These are phyloP conservation scores for Pichia nanzhaoensis DNA, from an alignment of 805 yeast genomes.

Conservation along the genomic window DNA sequence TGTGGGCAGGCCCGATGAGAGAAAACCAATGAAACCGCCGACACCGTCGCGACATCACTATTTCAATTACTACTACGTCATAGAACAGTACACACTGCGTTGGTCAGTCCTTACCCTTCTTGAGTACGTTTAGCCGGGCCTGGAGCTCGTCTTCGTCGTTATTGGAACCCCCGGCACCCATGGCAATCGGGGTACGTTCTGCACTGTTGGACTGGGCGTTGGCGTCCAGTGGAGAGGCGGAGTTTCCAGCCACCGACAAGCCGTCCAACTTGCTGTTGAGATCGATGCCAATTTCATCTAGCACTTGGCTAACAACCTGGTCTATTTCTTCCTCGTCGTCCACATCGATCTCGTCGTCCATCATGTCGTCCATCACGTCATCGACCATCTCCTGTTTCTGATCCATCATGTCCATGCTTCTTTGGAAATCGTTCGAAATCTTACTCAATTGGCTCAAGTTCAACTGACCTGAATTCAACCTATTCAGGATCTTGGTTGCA, in stretches of 20 bases:
- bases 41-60: too few species aligned
- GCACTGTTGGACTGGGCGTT: neutral
- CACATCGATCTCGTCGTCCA: constrained; percentile 82
- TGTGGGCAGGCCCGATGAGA: too few species aligned
- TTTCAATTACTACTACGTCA: neutral
- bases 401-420: constrained; percentile 93
- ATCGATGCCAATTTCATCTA: constrained; percentile 95
- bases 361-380: constrained; percentile 93
- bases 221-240: neutral
- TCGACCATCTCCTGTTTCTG: constrained; percentile 99
- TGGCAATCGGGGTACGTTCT: constrained; percentile 17
- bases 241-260: neutral
- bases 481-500: constrained; percentile 76
- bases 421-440: constrained; percentile 93
- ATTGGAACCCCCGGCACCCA: constrained; percentile 25
- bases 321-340: constrained; percentile 83
- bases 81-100: neutral
- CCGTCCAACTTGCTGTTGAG: constrained; percentile 42
- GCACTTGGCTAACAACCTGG: constrained; percentile 81
- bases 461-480: constrained; percentile 79
- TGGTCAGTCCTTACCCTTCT: constrained; percentile 32
- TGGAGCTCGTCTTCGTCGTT: constrained; percentile 77
- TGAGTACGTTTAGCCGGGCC: constrained; percentile 78
- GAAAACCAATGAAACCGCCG: too few species aligned
- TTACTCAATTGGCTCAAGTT: constrained; percentile 82